Evolutionary conservation across 495 filamentous ascomycete species (phyloP), one percentile per base, ranked within the genome.

Genomic region (Penicillium paradoxum): DNA sequence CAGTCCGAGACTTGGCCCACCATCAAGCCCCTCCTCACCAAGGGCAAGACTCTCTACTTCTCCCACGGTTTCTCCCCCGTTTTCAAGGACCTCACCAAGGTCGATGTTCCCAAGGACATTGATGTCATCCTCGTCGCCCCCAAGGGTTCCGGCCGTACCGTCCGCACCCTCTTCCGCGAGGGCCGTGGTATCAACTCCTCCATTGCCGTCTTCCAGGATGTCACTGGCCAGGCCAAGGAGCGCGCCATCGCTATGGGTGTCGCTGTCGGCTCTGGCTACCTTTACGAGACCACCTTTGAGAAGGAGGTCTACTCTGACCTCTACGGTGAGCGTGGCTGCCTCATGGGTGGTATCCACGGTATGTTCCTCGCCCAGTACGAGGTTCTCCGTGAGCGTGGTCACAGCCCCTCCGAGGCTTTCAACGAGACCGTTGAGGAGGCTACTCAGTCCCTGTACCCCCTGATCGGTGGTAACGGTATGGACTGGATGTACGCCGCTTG

Each of bases 291-390:
- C 60, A 98, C 93, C 69, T 98, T 97, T 69, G 85, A 97, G 83
- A 97, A 97, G 84, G 95, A 97, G 81, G 93, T 97, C 70, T 96
- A 92, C 87, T 96, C 90, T 45, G 95, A 97, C 76, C 83, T 98
- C 56, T 97, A 97, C 80, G 95, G 93, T 74, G 93, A 98, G 86
- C 91, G 93, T 78, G 93, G 95, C 70, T 98, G 95, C 82, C 79
- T 98, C 62, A 98, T 97, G 95, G 95, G 93, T 64, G 93, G 95
- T 75, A 98, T 98, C 77, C 95, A 98, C 83, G 93, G 93, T 76
- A 97, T 98, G 93, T 98, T 98, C 87, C 89, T 98, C 60, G 93
- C 93, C 54, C 93, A 98, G 82, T 97, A 98, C 81, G 95, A 98
- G 83, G 93, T 97, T 64, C 91, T 98, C 72, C 93, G 93, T 68